Evolutionary conservation across 2,329 filamentous ascomycete genomes (phyloP), one percentile per base, ranked within the genome.

Genomic region (Tolypocladium nubicola): DNA sequence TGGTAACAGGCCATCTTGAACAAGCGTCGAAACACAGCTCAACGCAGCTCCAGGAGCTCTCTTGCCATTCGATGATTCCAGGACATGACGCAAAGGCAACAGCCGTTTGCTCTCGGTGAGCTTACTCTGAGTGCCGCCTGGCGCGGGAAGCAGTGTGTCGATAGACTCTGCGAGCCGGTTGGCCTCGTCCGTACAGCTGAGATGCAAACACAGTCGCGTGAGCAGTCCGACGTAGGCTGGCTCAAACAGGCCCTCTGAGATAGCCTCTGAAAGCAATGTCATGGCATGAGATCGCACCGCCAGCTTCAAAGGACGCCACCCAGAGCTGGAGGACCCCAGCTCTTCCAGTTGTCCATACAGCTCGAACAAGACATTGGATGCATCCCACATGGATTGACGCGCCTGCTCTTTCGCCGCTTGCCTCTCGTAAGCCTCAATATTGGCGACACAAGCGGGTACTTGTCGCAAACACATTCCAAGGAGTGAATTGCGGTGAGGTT

Each of bases 401-500:
- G 67, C 65, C 7, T 62, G 58, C 8, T 63, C 58, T 49, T 62
- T 63, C 14, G 64, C 62, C 26, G 56, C 55, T 30, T 66, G 59
- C 6, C 58, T 60, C n/a, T 73, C 69, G 64, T 68, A 73, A 37
- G 63, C 64, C 50, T 71, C 68, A 50, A 73, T 72, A 11, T 70
- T 58, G 16, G 66, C 63, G 33, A 71, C 52, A 26, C 66, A 67
- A 10, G 61, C 61, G 3, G 69, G 67, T 14, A 71, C 56, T 56
- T 61, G 66, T 16, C 69, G 71, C 40, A 74, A 60, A 43, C 71
- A 74, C 65, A 74, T 69, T n/a, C 64, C 66, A 10, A 74, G 58
- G 4, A 74, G 62, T 11, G 71, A 72, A 53, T 70, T 71, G 7
- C 61, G 60, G 19, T 65, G 64, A 11, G 63, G 45, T 23, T 66